These are phyloP conservation scores for Kingdonia uniflora DNA, from an alignment of 164 flowering plant genomes.

Conservation along the genomic window DNA sequence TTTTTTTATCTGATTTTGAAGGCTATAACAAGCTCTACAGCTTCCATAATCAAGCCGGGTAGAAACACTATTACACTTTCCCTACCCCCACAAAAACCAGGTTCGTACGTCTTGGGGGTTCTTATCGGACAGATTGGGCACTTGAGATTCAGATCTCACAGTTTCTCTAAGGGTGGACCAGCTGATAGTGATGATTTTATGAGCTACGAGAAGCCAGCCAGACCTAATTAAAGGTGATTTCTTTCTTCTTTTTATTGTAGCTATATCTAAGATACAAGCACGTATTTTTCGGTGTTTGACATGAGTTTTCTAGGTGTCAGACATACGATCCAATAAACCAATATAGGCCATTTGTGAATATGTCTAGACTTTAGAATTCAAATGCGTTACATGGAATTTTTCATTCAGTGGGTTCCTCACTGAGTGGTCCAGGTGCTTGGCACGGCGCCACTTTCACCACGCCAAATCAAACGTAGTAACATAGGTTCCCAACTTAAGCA, in stretches of 20 bases:
- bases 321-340: too few species aligned
- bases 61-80: conserved; percentile 60
- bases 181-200: conserved; percentile 95
- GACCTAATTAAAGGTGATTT: conserved; percentile 73
- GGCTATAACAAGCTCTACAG: conserved; percentile 62
- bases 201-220: conserved; percentile 92
- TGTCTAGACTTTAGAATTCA: too few species aligned
- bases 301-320: too few species aligned
- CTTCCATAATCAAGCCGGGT: conserved; percentile 67
- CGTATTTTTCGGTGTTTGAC: too few species aligned
- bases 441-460: too few species aligned
- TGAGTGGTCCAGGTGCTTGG: too few species aligned
- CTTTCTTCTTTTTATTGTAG: not conserved
- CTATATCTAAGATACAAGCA: too few species aligned
- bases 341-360: too few species aligned
- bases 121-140: conserved; percentile 94
- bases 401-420: too few species aligned
- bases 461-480: too few species aligned
- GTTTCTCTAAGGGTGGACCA: conserved; percentile 89
- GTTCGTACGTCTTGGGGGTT: conserved; percentile 92
- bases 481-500: too few species aligned
- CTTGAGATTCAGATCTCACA: conserved; percentile 87
- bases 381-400: too few species aligned
- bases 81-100: conserved; percentile 88
- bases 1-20: conserved; percentile 27